Conservation (phyloP, 2,329 filamentous ascomycete species). For the Daldinia sp. region DNA sequence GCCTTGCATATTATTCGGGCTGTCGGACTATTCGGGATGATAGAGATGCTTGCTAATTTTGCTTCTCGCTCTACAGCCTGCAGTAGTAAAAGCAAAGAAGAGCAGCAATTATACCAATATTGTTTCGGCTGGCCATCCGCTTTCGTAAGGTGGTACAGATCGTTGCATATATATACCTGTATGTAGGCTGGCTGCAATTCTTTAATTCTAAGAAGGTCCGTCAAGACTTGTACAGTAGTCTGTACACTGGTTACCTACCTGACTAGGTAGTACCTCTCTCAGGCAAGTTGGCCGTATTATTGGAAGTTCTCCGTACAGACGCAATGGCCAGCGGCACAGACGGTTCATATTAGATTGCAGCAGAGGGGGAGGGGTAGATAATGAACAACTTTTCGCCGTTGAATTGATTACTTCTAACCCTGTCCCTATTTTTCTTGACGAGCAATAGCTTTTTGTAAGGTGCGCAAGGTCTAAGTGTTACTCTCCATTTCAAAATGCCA, state of each 20-base stretch:
- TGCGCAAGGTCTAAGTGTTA: background rate
- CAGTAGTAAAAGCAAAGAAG: slow-evolving; percentile 12
- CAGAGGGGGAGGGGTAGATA: slow-evolving; percentile 29
- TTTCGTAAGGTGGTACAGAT: slow-evolving; percentile 40
- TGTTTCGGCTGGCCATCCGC: slow-evolving; percentile 26
- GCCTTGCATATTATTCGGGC: slow-evolving; percentile 31
- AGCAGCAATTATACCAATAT: slow-evolving; percentile 11
- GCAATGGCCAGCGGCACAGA: background rate
- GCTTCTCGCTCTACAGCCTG: slow-evolving; percentile 19
- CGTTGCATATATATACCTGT: slow-evolving; percentile 18
- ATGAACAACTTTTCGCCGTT: background rate
- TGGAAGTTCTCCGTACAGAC: slow-evolving; percentile 2
- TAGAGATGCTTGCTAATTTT: slow-evolving; percentile 22
- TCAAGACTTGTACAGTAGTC: slow-evolving; percentile 4
- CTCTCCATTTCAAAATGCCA: background rate
- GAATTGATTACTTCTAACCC: slow-evolving; percentile 1
- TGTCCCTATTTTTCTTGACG: slow-evolving; percentile 22
- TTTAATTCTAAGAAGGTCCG: slow-evolving; percentile 2
- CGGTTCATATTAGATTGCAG: background rate
- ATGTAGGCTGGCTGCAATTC: slow-evolving; percentile 26
- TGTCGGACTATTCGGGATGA: slow-evolving; percentile 21
- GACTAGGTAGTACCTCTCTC: background rate
- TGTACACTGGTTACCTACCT: background rate
- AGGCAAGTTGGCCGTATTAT: background rate
- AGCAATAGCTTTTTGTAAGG: background rate